Base-by-base conservation (phyloP, 164 flowering plant genomes). In the Berberis thunbergii region DNA sequence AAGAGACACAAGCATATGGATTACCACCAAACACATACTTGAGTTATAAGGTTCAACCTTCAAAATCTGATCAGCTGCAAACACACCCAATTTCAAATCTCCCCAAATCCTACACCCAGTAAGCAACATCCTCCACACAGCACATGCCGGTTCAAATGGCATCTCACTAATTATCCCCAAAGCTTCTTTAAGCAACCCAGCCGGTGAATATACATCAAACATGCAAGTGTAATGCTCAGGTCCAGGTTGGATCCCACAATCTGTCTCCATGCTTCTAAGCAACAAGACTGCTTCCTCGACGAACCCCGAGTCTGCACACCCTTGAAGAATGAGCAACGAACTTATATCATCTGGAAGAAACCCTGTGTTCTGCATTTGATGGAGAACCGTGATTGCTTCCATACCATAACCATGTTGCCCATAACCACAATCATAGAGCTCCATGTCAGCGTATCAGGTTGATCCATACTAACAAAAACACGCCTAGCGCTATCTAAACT, bases 101-200 rank as follows among this genome's bases (percentile, higher is more conserved):
- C 70, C 60, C 65, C 70, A 66, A 59, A 72, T 70, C 65, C 73
- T 73, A 58, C 76, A 75, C 38, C 74, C 80, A 60, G 63, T 75
- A 56, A 74, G 61, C 63, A 77, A 57, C 54, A 64, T 72, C 68
- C 72, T 72, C 80, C 78, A 77, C 45, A 62, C 62, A 59, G 66
- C 49, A 26, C 65, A 10, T 8, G 6, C 42, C 0, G 67, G 70
- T 54, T 62, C 62, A 66, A 73, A 73, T 49, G 73, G 73, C 70
- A 73, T 73, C 43, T 62, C n/a, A 42, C 12, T 4, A 60, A 73
- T 65, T 9, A 69, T 7, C 45, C 48, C 13, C 38, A 38, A 43
- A 50, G 76, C 76, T 66, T 73, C 70, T 53, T 62, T 73, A 39
- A 69, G 57, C 6, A 61, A 59, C 11, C 72, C 70, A n/a, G 76